A percentile compares a stretch with the other conserved stretches of the same genome.
Evolutionary conservation across 2,329 filamentous ascomycete genomes (phyloP).

Genomic region (Bipolaris zeicola): DNA sequence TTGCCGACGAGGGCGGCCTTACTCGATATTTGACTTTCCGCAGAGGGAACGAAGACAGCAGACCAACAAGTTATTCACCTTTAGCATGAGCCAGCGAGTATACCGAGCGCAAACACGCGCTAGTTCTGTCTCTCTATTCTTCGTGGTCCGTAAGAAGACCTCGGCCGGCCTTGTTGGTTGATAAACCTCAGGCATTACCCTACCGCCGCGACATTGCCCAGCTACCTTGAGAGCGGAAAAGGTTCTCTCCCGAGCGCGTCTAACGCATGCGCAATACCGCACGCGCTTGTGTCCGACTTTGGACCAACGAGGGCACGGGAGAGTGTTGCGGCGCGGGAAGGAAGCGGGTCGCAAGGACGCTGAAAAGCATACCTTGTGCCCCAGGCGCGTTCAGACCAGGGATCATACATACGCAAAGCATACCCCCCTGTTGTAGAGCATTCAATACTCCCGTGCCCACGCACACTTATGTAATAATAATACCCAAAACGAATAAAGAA

Average conservation of each 20-base stretch:
- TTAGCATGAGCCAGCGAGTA: slow-evolving; percentile 10
- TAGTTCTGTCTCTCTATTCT: background rate
- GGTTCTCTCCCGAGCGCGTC: background rate
- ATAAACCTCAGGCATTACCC: background rate
- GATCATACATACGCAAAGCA: background rate
- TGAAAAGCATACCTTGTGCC: background rate
- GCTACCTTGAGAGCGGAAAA: background rate
- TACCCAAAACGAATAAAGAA: background rate
- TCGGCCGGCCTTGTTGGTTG: background rate
- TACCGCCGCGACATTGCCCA: background rate
- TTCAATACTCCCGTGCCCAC: background rate
- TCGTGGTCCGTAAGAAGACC: background rate
- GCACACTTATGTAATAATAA: background rate
- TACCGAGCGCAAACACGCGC: background rate
- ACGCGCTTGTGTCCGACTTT: slow-evolving; percentile 18
- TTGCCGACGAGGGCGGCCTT: slow-evolving; percentile 27
- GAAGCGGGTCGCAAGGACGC: background rate
- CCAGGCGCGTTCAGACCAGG: background rate
- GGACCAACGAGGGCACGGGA: slow-evolving; percentile 17
- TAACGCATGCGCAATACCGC: slow-evolving; percentile 1
- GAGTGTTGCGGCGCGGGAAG: slow-evolving; percentile 2
- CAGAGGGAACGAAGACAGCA: slow-evolving; percentile 17
- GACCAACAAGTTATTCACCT: slow-evolving; percentile 33
- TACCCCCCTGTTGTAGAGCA: background rate
- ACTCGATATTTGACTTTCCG: slow-evolving; percentile 25